Evolutionary conservation across 768 basidiomycete species (phyloP), one percentile per base, ranked within the genome.

Genomic region (Lactarius psammicola): DNA sequence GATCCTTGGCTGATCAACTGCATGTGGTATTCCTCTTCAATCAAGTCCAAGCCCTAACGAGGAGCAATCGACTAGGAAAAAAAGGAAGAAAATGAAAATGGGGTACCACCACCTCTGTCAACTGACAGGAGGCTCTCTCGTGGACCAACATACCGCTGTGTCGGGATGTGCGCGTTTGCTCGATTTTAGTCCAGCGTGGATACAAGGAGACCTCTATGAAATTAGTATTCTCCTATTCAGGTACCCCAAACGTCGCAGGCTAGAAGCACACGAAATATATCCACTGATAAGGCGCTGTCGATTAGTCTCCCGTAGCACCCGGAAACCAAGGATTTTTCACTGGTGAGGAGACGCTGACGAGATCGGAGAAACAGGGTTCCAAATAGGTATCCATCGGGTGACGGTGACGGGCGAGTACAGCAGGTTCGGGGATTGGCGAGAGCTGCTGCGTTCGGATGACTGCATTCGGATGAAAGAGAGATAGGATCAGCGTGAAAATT

Each of bases 321-420:
- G 59, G 42, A 33, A 28, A 44, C 31, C 4, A 17, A 28, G 10
- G 9, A 40, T 4, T 36, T 42, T 55, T 62, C 36, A 9, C n/a
- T 7, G n/a, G 31, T 11, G 23, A 46, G 6, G 36, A 49, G 15
- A 28, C 23, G 49, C 49, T 51, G 26, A 51, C 23, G 49, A 20
- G 18, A 36, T 18, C 55, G 60, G 60, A 53, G 60, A n/a, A 31
- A 28, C 38, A 30, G 31, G n/a, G 26, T 33, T 36, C 60, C 36
- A 18, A 62, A 62, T 51, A 11, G 3, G 46, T 23, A 34, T 28
- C 2, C 30, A 7, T 61, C 36, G 7, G 26, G 18, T 15, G 18
- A 18, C 34, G 26, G 8, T 31, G 28, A 38, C 36, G 5, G 38
- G 30, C 55, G 18, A 66, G 38, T 53, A 53, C 60, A 31, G 34